Base-by-base conservation (phyloP, 2,329 filamentous ascomycete genomes). In the Aspergillus proliferans region DNA sequence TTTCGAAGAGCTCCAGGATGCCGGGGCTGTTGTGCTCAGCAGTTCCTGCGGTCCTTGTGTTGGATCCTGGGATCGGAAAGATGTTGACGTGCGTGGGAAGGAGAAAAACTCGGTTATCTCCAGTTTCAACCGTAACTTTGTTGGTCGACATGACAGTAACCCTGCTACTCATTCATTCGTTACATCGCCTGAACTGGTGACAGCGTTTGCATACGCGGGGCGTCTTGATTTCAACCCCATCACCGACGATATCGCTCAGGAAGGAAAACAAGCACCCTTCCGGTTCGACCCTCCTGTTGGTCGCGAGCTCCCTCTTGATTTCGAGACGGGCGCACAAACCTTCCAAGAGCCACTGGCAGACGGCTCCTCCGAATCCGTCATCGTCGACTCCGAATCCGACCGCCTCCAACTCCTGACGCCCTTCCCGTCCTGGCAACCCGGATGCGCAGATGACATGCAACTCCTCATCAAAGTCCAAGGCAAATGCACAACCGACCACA, bases 111-210 rank as follows among this genome's bases (percentile, higher is more conserved):
- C 88, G 1, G 96, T 97, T 69, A 78, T 97, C 67, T 95, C 90
- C 30, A 96, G 91, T 15, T 96, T 95, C 84, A 96, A 96, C 85
- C 88, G 91, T 71, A 96, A 96, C 82, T 96, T 96, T 77, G 95
- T 90, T 48, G 91, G 91, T 56, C 88, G 92, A 65, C 96, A 96
- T 71, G 89, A 95, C 60, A 88, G 87, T 57, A 95, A 94, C 79
- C 88, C 89, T 22, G 88, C 88, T 44, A 94, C 89, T 30, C 89
- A 94, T 77, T 88, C 88, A 46, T 94, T 95, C 70, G 88, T 94
- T 57, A 86, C 89, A 53, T 93, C 88, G 2, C 89, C 88, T 39
- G 88, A 94, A 68, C 76, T 94, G 50, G 88, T 93, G 24, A 86
- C 92, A 36, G 88, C 88, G 53, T 74, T 95, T 75, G 83, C 85